Conservation (phyloP, 179 eudicot species). For the Drosera spatulata region DNA sequence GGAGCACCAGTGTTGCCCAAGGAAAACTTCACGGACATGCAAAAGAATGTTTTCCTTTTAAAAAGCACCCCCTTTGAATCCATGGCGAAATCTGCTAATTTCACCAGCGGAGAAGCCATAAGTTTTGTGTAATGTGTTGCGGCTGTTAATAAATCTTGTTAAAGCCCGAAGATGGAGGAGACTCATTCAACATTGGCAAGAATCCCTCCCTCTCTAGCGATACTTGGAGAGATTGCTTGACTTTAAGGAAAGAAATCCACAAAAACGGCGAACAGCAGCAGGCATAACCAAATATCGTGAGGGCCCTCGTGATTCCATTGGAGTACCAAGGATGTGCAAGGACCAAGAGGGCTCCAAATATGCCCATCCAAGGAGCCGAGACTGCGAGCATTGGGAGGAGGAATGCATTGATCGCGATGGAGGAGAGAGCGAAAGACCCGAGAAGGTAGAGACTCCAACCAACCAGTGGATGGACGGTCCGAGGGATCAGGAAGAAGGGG, state of each 20-base stretch:
- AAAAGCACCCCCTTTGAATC: no score
- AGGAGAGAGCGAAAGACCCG: conserved; percentile 51
- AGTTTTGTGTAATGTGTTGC: no score
- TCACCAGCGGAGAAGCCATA: no score
- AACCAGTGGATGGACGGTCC: conserved; percentile 61
- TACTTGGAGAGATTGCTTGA: conserved; percentile 38
- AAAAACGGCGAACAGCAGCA: conserved; percentile 59
- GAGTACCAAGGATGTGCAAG: conserved; percentile 81
- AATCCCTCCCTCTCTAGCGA: conserved; percentile 66
- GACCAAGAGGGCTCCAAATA: conserved; percentile 52
- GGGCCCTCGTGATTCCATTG: conserved; percentile 66
- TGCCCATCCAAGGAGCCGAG: conserved; percentile 50
- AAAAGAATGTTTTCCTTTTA: no score
- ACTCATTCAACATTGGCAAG: conserved; percentile 57
- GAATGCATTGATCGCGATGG: conserved; percentile 47
- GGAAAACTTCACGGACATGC: no score
- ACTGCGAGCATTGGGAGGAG: conserved; percentile 53
- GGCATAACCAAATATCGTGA: conserved; percentile 52
- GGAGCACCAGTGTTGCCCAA: no score
- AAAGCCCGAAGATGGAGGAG: conserved; percentile 33
- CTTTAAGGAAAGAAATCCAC: conserved; percentile 35
- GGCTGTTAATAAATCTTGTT: conserved; percentile 48
- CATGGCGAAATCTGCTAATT: no score
- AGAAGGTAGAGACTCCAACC: conserved; percentile 84
- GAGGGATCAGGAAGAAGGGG: conserved; percentile 69